Percentiles rank a stretch among this genome's conserved stretches.
Conservation (phyloP, 169 alveolate genomes). For the Plasmodium yoelii region DNA sequence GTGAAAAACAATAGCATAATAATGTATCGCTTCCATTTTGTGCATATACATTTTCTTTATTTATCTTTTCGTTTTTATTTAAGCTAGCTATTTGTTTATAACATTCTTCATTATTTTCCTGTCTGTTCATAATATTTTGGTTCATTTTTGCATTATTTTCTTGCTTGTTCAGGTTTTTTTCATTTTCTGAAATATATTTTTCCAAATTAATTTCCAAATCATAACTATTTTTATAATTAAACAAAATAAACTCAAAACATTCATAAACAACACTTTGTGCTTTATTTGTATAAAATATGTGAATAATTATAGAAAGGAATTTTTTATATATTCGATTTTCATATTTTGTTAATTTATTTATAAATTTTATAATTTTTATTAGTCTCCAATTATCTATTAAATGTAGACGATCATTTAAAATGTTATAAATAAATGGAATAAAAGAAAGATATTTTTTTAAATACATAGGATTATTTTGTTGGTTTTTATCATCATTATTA, state of each 20-base stretch:
- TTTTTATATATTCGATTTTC: conserved; percentile 50
- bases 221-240: conserved; percentile 26
- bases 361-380: conserved; percentile 37
- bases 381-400: conserved; percentile 56
- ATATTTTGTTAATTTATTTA: conserved; percentile 31
- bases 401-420: conserved; percentile 30
- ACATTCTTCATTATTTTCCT: neutral
- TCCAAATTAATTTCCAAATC: conserved; percentile 3
- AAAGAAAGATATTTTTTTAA: conserved; percentile 37
- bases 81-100: neutral
- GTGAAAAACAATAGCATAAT: conserved; percentile 22
- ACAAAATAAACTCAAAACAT: conserved; percentile 41
- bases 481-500: neutral
- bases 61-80: neutral
- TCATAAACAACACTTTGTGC: conserved; percentile 52
- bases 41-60: neutral
- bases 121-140: neutral
- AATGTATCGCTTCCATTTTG: neutral
- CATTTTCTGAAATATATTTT: neutral
- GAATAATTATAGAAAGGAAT: conserved; percentile 47
- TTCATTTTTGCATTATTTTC: neutral
- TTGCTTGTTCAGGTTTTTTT: neutral
- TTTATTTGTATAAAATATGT: conserved; percentile 39
- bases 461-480: neutral
- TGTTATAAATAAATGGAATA: conserved; percentile 41